Evolutionary conservation across 2,329 filamentous ascomycete genomes (phyloP).

Genomic region (Talaromyces albobiverticillius): DNA sequence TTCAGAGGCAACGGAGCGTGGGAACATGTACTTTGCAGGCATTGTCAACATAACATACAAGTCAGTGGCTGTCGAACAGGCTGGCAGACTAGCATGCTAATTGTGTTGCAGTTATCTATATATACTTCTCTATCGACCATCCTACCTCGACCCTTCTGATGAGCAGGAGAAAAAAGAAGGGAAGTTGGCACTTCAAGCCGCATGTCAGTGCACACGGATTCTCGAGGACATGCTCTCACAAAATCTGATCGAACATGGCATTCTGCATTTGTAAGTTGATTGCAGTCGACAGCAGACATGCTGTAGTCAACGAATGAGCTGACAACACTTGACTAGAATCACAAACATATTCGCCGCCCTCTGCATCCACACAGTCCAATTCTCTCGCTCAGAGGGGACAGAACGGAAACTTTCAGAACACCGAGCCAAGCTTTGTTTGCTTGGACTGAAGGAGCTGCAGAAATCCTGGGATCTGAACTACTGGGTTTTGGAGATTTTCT

Average conservation of each 20-base stretch:
- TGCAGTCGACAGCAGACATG: neutral
- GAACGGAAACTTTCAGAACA: slow-evolving; percentile 47
- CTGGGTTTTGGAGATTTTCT: slow-evolving; percentile 49
- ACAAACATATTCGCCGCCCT: slow-evolving; percentile 49
- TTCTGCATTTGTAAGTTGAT: slow-evolving; percentile 40
- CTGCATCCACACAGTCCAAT: slow-evolving; percentile 48
- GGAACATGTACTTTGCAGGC: slow-evolving; percentile 37
- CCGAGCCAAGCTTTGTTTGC: slow-evolving; percentile 47
- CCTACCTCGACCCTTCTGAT: slow-evolving; percentile 34
- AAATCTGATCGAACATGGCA: slow-evolving; percentile 43
- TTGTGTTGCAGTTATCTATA: slow-evolving; percentile 38
- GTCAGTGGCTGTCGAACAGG: slow-evolving; percentile 21
- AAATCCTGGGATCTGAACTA: slow-evolving; percentile 51
- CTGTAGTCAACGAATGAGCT: neutral
- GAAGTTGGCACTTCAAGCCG: slow-evolving; percentile 44
- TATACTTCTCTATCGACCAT: slow-evolving; percentile 45
- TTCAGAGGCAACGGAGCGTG: slow-evolving; percentile 26
- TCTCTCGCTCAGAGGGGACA: slow-evolving; percentile 35
- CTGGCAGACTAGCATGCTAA: neutral
- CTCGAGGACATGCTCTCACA: slow-evolving; percentile 48
- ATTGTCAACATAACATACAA: slow-evolving; percentile 48
- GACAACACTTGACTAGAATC: slow-evolving; percentile 32
- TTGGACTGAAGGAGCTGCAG: slow-evolving; percentile 49
- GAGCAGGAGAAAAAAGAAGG: slow-evolving; percentile 32
- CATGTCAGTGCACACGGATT: slow-evolving; percentile 46